phyloP scores from a whole-genome alignment of 2,329 filamentous ascomycete genomes.

The Apiospora hydei region DNA sequence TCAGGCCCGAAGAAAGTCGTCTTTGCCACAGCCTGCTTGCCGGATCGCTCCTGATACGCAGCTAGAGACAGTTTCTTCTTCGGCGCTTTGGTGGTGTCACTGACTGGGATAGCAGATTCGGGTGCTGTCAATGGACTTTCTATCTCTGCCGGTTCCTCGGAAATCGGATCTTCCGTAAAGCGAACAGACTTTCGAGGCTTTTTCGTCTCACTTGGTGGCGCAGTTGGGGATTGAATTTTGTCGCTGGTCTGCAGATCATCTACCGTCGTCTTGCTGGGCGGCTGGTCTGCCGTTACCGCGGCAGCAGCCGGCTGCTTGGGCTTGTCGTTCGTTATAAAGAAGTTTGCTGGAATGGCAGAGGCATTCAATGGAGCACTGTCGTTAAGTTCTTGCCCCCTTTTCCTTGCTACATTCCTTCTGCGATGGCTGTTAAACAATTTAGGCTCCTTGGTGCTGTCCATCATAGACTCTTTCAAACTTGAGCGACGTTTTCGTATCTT shows the following conservation, averaged over 20 bases:
- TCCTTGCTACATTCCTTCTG: constrained; percentile 49
- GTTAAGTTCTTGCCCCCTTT: constrained; percentile 51
- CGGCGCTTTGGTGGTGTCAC: constrained; percentile 11
- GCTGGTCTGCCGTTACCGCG: neutral
- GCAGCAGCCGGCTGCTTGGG: constrained; percentile 21
- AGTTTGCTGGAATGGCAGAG: constrained; percentile 41
- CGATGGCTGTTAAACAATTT: constrained; percentile 50
- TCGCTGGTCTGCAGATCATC: neutral
- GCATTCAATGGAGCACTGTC: constrained; percentile 50
- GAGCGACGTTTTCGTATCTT: constrained; percentile 42
- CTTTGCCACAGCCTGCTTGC: constrained; percentile 37
- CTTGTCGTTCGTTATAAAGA: constrained; percentile 37
- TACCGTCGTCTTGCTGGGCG: neutral
- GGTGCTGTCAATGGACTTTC: constrained; percentile 26
- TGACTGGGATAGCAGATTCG: neutral
- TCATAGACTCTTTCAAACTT: constrained; percentile 48
- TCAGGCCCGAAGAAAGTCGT: constrained; percentile 36
- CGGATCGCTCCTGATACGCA: constrained; percentile 36
- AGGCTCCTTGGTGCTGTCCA: constrained; percentile 49
- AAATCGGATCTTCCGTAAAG: constrained; percentile 27
- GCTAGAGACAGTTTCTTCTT: constrained; percentile 35
- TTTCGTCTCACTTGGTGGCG: constrained; percentile 13
- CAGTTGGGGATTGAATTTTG: neutral
- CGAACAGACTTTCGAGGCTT: constrained; percentile 25
- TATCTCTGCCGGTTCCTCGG: constrained; percentile 34